Evolutionary conservation across 352 stramenopile genomes (phyloP), one percentile per base, ranked within the genome.

Genomic region (Pythium oligandrum): DNA sequence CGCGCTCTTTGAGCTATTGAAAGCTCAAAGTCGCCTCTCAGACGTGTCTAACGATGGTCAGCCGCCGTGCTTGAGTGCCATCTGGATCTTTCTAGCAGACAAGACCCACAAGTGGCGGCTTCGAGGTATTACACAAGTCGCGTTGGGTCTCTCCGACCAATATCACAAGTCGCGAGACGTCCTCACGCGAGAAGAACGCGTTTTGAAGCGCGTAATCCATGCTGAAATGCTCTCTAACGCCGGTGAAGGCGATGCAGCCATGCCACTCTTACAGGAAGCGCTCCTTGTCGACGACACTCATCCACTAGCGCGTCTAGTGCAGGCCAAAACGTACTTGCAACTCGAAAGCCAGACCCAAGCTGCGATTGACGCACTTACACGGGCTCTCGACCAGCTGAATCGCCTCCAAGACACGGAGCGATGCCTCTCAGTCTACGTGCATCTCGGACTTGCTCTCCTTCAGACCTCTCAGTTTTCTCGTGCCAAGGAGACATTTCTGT

Each of bases 31-130:
- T 3, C 34, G 35, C 6, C 53, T 66, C 4, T 47, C 10, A 17
- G 11, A 51, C 33, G 3, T 10, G 4, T 45, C n/a, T n/a, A 57
- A 32, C 26, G 33, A 32, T n/a, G 31, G 9, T 3, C 31, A n/a
- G 5, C 35, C 9, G 48, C 51, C 46, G 8, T 53, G 71, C 42
- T 34, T 78, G 17, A 71, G 67, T 39, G 59, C 78, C 0, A 73
- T 88, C 10, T 93, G 83, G 79, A 64, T 90, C 61, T 59, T 71
- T 6, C 48, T 92, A 38, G 77, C 67, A 0, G 58, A 76, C 36
- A 71, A 72, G 11, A 55, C 70, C 10, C 59, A 88, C 44, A 63
- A 77, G 6, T 64, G 75, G 42, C 66, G 71, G 9, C 48, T 93
- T 6, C 69, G 63, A 30, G 42, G 46, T 1, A 44, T 78, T n/a